phyloP scores from a whole-genome alignment of 768 basidiomycete species.

The Psilocybe subaeruginosa region DNA sequence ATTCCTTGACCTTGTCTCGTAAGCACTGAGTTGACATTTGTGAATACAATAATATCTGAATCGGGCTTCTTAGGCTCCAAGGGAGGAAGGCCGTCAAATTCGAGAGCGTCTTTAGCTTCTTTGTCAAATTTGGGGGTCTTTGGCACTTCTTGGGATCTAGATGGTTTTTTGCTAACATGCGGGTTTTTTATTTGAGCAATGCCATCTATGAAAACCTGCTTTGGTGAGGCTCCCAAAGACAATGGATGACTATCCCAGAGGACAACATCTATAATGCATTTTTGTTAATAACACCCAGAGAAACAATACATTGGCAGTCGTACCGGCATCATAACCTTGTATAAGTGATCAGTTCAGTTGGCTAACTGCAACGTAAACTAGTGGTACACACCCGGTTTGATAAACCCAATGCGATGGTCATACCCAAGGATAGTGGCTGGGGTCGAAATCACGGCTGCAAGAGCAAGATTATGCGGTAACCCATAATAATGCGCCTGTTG shows the following conservation, averaged over 20 bases:
- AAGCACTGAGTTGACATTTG: conserved; percentile 60
- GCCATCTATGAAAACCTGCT: conserved; percentile 86
- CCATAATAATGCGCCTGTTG: conserved; percentile 80
- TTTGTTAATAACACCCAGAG: not conserved
- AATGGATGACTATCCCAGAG: conserved; percentile 82
- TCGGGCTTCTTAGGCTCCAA: conserved; percentile 44
- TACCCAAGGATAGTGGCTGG: conserved; percentile 74
- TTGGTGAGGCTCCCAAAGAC: conserved; percentile 74
- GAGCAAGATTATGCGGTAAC: conserved; percentile 61
- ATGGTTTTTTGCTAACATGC: conserved; percentile 52
- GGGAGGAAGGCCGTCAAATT: conserved; percentile 69
- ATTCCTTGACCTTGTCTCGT: conserved; percentile 30
- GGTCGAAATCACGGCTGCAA: conserved; percentile 71
- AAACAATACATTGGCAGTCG: not conserved
- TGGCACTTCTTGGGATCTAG: conserved; percentile 52
- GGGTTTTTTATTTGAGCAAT: conserved; percentile 66
- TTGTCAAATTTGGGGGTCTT: conserved; percentile 61
- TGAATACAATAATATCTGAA: conserved; percentile 56
- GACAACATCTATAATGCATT: conserved; percentile 52
- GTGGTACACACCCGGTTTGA: conserved; percentile 50
- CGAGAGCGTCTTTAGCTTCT: conserved; percentile 54
- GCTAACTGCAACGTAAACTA: not conserved
- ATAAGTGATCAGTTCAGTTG: not conserved
- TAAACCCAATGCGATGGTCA: conserved; percentile 74
- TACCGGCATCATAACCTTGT: conserved; percentile 71